Base-by-base conservation (phyloP, 345 rosid species). In the Hibiscus trionum region DNA sequence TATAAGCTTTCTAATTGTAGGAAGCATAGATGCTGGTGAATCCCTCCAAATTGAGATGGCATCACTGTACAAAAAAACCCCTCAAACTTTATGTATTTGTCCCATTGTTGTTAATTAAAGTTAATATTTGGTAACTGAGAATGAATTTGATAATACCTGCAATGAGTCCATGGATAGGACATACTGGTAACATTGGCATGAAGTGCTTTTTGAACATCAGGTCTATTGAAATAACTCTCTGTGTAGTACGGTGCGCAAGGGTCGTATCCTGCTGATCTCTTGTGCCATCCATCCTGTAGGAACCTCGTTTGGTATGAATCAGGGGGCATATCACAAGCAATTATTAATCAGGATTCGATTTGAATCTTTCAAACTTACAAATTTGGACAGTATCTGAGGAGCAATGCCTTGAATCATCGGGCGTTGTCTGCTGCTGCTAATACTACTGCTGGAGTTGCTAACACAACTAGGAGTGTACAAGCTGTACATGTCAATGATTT, bases 401-500 rank as follows among this genome's bases (percentile, higher is more conserved):
- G 86, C 77, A 4, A 71, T 69, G 64, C 89, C 84, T 2, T 61
- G 75, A 4, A 67, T 62, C 26, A 70, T 62, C 0, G 77, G 89
- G 33, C 81, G 82, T 11, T 73, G 76, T 53, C 82, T 81, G 80
- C 47, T 58, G 8, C 82, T 81, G 80, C 47, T 58, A 4, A 5
- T 42, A 46, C 79, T 56, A 26, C 62, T 58, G 7, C 15, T 61
- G 56, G 47, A 7, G 39, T 77, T 80, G 42, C 47, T 75, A 1
- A 75, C 76, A 52, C 96, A 90, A 3, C 0, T 70, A 0, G 93
- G 90, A 39, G 82, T 35, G 60, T 90, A 93, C 17, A 93, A 83
- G 76, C 93, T 93, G 74, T 93, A 93, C 91, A 93, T 87, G 77
- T 90, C 94, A 21, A 93, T 81, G 44, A 88, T 78, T 0, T 8